Base-by-base conservation (phyloP, 176 grass and related monocot genomes). In the Echinochloa phyllopogon region DNA sequence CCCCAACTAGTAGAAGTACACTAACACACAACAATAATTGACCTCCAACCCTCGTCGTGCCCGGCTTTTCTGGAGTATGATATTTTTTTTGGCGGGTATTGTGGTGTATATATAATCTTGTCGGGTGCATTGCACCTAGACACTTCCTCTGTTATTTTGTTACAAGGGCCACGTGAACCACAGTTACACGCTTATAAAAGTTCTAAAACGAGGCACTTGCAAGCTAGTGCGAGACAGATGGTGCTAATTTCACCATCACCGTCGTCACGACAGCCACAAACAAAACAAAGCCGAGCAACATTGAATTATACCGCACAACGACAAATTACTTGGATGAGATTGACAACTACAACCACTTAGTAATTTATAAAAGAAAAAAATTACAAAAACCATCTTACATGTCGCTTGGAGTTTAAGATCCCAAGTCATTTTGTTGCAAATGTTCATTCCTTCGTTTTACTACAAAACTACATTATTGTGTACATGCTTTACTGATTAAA, bases 321-420 rank as follows among this genome's bases (percentile, higher is more conserved):
- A 17, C 61, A 7, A 8, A 8, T 65, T 36, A 36, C 23, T 29
- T 29, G 10, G 59, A 27, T 15, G 61, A 64, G 59, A 62, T 62
- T 29, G 24, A 29, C 4, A 25, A 62, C 10, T 29, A 6, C 59
- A 27, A 14, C 59, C 61, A 36, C 25, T 61, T 20, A 33, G 6
- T 9, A 21, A 9, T n/a, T 0, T n/a, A 1, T 57, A n/a, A n/a
- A 9, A 8, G 8, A 8, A n/a, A 8, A n/a, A n/a, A 3, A 3
- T 0, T n/a, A n/a, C 20, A 57, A 17, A 57, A n/a, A 57, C 7
- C 7, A 21, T 7, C 20, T 57, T 2, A n/a, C 20, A 55, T 7
- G 11, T 5, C 17, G 29, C 29, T 33, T 33, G 29, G 29, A 33
- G 29, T 33, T 33, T 33, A 33, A 33, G 29, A 33, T 2, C 7